Percentiles rank a stretch among this genome's conserved stretches.
phyloP scores from a whole-genome alignment of 352 stramenopile species.

The Pythium angustatum region DNA sequence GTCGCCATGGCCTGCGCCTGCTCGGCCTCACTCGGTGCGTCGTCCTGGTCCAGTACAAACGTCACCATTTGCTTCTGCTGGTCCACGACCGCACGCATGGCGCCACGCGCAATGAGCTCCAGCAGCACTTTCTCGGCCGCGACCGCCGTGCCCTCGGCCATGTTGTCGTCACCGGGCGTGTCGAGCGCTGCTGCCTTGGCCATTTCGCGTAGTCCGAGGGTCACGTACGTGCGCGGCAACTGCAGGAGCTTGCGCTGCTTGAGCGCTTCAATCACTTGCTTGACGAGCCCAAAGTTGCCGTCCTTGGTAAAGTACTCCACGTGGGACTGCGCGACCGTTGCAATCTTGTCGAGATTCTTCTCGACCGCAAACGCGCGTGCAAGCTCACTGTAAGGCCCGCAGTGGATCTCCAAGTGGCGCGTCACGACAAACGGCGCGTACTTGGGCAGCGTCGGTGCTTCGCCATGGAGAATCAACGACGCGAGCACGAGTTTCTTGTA shows the following conservation, averaged over 20 bases:
- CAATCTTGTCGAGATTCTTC: slow-evolving; percentile 38
- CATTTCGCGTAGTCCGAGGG: slow-evolving; percentile 68
- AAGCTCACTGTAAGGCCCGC: slow-evolving; percentile 57
- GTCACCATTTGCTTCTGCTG: slow-evolving; percentile 77
- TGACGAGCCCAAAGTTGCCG: slow-evolving; percentile 75
- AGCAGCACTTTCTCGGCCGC: slow-evolving; percentile 66
- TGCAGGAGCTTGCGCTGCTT: slow-evolving; percentile 73
- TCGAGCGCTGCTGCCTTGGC: slow-evolving; percentile 47
- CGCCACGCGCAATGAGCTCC: slow-evolving; percentile 46
- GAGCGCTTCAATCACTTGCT: slow-evolving; percentile 69
- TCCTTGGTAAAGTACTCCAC: slow-evolving; percentile 53
- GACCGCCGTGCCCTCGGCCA: slow-evolving; percentile 34
- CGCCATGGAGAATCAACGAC: slow-evolving; percentile 60
- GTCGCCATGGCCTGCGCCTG: slow-evolving; percentile 49
- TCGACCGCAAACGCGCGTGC: slow-evolving; percentile 52
- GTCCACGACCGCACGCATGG: slow-evolving; percentile 71
- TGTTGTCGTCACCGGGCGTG: slow-evolving; percentile 29
- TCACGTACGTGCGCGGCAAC: slow-evolving; percentile 79
- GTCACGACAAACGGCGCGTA: slow-evolving; percentile 79
- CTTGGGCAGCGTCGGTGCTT: slow-evolving; percentile 64
- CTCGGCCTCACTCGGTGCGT: slow-evolving; percentile 34
- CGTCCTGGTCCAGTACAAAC: slow-evolving; percentile 70
- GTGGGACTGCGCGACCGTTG: slow-evolving; percentile 44
- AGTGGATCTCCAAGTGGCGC: slow-evolving; percentile 71
- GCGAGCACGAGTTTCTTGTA: slow-evolving; percentile 84